Percentiles rank a stretch among this genome's conserved stretches.
Evolutionary conservation across 148 eudicot genomes (phyloP).

Genomic region (Silene conica): DNA sequence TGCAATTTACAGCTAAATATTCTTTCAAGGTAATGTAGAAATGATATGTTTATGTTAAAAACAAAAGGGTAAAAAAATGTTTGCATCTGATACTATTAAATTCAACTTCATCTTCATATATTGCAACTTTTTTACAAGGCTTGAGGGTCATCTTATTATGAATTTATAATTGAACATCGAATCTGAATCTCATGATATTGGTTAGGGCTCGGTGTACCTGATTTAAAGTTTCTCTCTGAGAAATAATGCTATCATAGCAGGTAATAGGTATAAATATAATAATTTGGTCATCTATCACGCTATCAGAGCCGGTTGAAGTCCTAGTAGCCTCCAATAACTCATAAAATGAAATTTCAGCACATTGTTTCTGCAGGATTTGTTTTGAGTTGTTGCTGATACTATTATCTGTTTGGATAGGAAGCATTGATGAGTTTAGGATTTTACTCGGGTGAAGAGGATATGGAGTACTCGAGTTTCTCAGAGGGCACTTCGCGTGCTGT

Average conservation of each 20-base stretch:
- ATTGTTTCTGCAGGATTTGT: no score
- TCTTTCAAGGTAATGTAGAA: no score
- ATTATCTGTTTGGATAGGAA: slow-evolving; percentile 41
- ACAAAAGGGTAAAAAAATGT: not conserved
- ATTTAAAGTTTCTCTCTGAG: not conserved
- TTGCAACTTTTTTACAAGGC: not conserved
- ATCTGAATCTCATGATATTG: not conserved
- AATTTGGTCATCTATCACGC: no score
- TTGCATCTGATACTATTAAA: not conserved
- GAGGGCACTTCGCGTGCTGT: slow-evolving; percentile 85
- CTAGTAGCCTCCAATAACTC: no score
- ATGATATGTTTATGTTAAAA: no score
- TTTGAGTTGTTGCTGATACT: not conserved
- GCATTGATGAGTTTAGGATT: slow-evolving; percentile 77
- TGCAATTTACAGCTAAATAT: no score
- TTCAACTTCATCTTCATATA: not conserved
- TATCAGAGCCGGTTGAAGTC: no score
- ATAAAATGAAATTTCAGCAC: no score
- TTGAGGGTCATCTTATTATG: no score
- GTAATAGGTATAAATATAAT: no score
- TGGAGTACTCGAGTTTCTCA: slow-evolving; percentile 74
- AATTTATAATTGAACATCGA: no score
- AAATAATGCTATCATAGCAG: not conserved
- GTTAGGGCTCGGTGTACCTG: not conserved
- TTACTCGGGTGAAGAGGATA: slow-evolving; percentile 92